Evolutionary conservation across 805 yeast genomes (phyloP), one percentile per base, ranked within the genome.

Genomic region (Kazachstania taianensis): DNA sequence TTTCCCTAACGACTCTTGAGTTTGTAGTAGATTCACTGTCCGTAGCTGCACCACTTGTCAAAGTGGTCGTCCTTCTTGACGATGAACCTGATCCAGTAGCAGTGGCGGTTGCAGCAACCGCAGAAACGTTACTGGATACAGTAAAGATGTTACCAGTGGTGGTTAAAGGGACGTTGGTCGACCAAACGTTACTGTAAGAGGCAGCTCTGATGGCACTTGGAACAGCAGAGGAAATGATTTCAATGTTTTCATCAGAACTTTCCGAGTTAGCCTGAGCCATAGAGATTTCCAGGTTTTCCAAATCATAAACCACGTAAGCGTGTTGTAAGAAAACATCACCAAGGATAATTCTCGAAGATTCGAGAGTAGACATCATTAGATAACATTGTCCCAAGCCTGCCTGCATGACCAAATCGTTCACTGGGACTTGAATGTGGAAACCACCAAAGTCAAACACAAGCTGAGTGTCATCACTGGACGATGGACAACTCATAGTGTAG

Each of bases 231-330:
- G 54, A 31, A 24, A 77, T 66, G 3, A 54, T 61, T 39, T 73
- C 76, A 32, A 75, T 66, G 40, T 73, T 57, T 30, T 55, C 60
- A 7, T 53, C 53, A 17, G 25, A 9, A 4, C 12, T n/a, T n/a
- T n/a, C 25, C 13, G 39, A 48, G 23, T 43, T 46, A 8, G 68
- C 71, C 49, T 69, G 72, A 15, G 76, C 82, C 49, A 80, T 44
- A 3, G 81, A 73, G 28, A 80, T 61, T 46, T 72, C 65, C 31
- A 56, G 57, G 48, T 68, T 69, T 19, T 75, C 82, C 35, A 77
- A 57, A 53, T 81, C 81, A 54, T 70, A 77, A n/a, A 77, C 82
- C 18, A 75, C 65, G 53, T 78, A 80, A 2, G 78, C 77, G 38
- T 71, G 66, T 34, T 75, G 61, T 42, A 77, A 59, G 45, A 76